Base-by-base conservation (phyloP, 2,329 filamentous ascomycete genomes). In the Mycocentrospora acerina region DNA sequence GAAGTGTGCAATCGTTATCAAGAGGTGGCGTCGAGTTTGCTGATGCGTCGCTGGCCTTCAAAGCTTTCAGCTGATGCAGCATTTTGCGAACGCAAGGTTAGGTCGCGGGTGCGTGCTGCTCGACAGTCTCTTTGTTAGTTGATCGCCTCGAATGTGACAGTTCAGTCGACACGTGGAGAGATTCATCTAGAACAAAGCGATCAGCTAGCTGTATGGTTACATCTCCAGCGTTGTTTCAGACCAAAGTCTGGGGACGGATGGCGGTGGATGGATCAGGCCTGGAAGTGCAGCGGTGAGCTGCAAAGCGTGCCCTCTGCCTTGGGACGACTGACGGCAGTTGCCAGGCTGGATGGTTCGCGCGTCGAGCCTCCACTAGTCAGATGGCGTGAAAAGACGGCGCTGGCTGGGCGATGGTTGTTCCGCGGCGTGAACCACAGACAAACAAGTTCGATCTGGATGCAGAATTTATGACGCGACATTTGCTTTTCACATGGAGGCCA, bases 281-380 rank as follows among this genome's bases (percentile, higher is more conserved):
- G 24, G 29, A 11, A 32, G 19, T 24, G 18, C 25, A 44, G 43
- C 35, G 32, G 31, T 24, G 30, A 40, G 30, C 16, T 44, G 25
- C 17, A 32, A 35, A 24, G 26, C 44, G 29, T 25, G 26, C 16
- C 24, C 29, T 40, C 42, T 49, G 43, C 19, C 19, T 45, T 50
- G 46, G 29, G 48, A 50, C 24, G 17, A 22, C 26, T 29, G 18
- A 29, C 35, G 29, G 40, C 36, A n/a, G n/a, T n/a, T n/a, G n/a
- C n/a, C n/a, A 39, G 35, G 37, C 27, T 49, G 29, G 35, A 25
- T 24, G 30, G 27, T 30, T 41, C 13, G 26, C 11, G 32, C 19
- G 26, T 29, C 43, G 44, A 40, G 44, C 41, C 44, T 43, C 44
- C 47, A 43, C 44, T 43, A 38, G 31, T 31, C 29, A 31, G 36